A percentile compares a stretch with the other conserved stretches of the same genome.
These are phyloP conservation scores for Arctostaphylos glauca DNA, from an alignment of 148 eudicot species.

Conservation along the genomic window DNA sequence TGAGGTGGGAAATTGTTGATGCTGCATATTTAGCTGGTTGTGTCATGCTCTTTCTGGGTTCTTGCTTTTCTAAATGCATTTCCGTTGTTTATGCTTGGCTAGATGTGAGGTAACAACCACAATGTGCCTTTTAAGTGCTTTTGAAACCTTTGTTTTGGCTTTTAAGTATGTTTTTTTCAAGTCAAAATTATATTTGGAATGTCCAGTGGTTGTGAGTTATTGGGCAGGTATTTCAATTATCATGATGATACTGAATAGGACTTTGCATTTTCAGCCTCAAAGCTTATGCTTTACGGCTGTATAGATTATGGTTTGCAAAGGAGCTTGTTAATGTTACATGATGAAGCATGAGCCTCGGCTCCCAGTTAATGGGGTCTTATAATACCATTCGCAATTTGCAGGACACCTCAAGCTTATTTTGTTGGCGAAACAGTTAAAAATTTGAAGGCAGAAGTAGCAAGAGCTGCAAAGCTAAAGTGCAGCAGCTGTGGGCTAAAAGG, in stretches of 20 bases:
- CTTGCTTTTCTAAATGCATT: too few species aligned
- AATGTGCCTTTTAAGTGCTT: too few species aligned
- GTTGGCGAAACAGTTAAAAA: constrained; percentile 54
- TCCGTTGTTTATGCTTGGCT: too few species aligned
- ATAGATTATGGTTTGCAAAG: neutral
- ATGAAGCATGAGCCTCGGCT: neutral
- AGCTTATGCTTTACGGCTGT: too few species aligned
- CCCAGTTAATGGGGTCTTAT: neutral
- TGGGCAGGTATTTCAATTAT: neutral
- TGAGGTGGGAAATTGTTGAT: too few species aligned
- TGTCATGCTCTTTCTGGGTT: too few species aligned
- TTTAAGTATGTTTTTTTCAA: neutral
- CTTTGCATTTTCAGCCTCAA: too few species aligned
- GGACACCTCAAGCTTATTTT: constrained; percentile 85
- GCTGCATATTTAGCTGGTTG: too few species aligned
- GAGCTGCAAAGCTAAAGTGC: constrained; percentile 85
- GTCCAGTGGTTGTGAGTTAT: neutral
- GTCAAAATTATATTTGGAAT: neutral
- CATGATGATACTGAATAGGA: neutral
- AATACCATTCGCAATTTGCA: constrained; percentile 31
- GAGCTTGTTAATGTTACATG: neutral
- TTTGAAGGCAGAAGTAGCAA: constrained; percentile 70
- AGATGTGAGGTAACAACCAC: too few species aligned
- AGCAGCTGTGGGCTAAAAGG: constrained; percentile 76
- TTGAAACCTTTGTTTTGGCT: neutral